Conservation (phyloP, 139 green algal species). For the Haematococcus lacustris region DNA sequence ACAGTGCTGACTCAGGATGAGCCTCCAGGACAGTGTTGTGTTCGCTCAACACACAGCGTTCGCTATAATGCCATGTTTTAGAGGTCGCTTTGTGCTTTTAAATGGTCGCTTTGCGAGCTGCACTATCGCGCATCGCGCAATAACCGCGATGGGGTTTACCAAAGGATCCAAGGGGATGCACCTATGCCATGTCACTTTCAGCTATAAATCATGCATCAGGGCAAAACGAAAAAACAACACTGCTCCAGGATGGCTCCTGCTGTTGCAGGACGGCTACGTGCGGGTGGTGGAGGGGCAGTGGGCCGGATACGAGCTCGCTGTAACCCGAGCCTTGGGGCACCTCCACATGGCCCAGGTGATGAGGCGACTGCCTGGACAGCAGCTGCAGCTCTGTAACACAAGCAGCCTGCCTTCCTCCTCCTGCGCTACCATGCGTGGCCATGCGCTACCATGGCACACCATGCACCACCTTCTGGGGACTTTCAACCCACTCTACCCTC, state of each 20-base stretch:
- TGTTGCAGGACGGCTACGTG: slow-evolving; percentile 11
- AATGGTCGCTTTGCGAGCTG: not conserved
- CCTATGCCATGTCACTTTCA: not conserved
- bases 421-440: no score
- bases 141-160: not conserved
- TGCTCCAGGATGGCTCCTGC: not conserved
- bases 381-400: slow-evolving; percentile 9
- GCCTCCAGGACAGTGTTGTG: no score
- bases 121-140: not conserved
- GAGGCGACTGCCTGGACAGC: slow-evolving; percentile 43
- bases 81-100: not conserved
- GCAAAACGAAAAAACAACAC: not conserved
- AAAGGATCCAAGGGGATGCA: not conserved
- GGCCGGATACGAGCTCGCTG: slow-evolving; percentile 50
- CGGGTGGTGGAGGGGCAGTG: slow-evolving; percentile 24
- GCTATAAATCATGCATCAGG: not conserved
- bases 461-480: no score
- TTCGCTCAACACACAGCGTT: not conserved
- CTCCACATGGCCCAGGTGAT: slow-evolving; percentile 26
- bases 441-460: no score
- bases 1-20: no score
- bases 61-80: not conserved
- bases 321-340: slow-evolving; percentile 59
- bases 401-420: slow-evolving; percentile 36
- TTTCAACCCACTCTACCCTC: not conserved